Conservation (phyloP, 495 filamentous ascomycete genomes). For the Penicillium pancosmium region DNA sequence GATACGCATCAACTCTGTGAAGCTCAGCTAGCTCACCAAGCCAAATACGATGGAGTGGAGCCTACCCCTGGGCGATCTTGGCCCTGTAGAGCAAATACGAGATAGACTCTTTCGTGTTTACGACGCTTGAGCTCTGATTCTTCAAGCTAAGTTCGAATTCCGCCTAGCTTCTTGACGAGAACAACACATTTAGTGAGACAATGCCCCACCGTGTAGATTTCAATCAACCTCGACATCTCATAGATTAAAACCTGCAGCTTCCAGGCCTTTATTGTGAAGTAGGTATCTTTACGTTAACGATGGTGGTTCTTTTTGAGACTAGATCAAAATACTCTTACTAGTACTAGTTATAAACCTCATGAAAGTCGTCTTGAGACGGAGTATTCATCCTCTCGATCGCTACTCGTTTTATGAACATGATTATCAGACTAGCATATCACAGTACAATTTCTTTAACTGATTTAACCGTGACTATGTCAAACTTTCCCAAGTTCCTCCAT, state of each 20-base stretch:
- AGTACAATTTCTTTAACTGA: too few relatives aligned
- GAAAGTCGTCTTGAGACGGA: too few relatives aligned
- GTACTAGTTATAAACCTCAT: too few relatives aligned
- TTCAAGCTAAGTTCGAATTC: neutral
- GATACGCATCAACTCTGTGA: neutral
- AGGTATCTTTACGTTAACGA: neutral
- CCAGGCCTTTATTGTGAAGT: neutral
- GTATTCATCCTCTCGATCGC: too few relatives aligned
- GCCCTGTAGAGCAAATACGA: neutral
- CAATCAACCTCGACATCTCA: too few relatives aligned
- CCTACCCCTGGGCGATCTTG: neutral
- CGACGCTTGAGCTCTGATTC: neutral
- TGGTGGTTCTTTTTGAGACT: too few relatives aligned
- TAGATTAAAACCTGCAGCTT: neutral
- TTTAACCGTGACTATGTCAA: too few relatives aligned
- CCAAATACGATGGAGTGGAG: neutral
- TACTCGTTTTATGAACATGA: too few relatives aligned
- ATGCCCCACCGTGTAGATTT: too few relatives aligned
- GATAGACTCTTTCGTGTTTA: neutral
- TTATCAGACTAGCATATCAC: too few relatives aligned
- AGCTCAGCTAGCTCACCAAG: neutral
- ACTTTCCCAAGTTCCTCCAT: conserved; percentile 9
- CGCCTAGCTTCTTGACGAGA: neutral
- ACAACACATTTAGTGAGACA: too few relatives aligned
- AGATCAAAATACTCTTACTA: too few relatives aligned